Conservation (phyloP, 225 moss, liverwort and hornwort species). For the Climacium dendroides region DNA sequence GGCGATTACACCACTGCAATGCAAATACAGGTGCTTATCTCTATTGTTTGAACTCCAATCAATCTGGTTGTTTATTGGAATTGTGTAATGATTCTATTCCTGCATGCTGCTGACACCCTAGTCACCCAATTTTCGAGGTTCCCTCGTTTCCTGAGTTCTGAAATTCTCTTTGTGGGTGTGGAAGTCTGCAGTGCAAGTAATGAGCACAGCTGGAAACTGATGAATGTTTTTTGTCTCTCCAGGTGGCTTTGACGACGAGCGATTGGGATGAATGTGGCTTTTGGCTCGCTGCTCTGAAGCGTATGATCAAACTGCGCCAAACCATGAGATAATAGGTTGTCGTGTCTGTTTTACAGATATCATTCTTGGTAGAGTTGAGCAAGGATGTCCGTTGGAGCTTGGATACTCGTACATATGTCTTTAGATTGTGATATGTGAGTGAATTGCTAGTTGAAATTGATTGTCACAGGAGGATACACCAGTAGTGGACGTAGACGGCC, state of each 20-base stretch:
- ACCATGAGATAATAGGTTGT: slow-evolving; percentile 48
- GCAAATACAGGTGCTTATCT: slow-evolving; percentile 71
- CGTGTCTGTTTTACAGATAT: slow-evolving; percentile 1
- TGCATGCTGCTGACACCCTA: background rate
- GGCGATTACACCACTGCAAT: slow-evolving; percentile 60
- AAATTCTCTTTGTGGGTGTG: background rate
- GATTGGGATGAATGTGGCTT: slow-evolving; percentile 92
- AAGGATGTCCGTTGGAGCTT: slow-evolving; percentile 10
- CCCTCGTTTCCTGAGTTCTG: background rate
- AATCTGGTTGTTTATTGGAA: background rate
- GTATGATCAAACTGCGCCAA: slow-evolving; percentile 89
- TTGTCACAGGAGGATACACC: background rate
- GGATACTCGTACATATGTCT: slow-evolving; percentile 34
- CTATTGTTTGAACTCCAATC: too few species aligned
- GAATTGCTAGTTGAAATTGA: slow-evolving; percentile 17
- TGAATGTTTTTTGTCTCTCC: background rate
- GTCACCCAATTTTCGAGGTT: background rate
- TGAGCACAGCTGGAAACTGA: background rate
- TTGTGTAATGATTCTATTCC: background rate
- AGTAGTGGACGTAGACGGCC: background rate
- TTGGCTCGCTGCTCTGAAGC: slow-evolving; percentile 81
- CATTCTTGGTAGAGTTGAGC: slow-evolving; percentile 15
- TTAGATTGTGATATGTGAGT: slow-evolving; percentile 15
- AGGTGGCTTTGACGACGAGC: slow-evolving; percentile 87
- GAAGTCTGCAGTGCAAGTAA: background rate